These are phyloP conservation scores for Sporothrix inflata DNA, from an alignment of 2,329 filamentous ascomycete genomes.

Conservation along the genomic window DNA sequence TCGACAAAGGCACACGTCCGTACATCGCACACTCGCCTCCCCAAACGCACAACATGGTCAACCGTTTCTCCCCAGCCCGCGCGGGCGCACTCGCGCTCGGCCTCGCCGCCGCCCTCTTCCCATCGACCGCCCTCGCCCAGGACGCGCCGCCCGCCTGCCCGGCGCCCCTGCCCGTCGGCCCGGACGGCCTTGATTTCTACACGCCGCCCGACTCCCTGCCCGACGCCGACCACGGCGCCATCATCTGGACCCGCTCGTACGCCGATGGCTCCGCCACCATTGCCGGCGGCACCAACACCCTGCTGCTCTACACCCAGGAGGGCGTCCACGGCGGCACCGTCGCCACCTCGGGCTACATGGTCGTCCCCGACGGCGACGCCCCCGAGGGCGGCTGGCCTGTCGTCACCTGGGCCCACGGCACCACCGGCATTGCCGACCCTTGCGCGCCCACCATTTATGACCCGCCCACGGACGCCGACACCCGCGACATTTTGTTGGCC, in stretches of 20 bases:
- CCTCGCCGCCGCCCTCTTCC: constrained; percentile 12
- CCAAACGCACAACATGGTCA: not conserved
- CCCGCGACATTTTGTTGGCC: not conserved
- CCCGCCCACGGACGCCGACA: not conserved
- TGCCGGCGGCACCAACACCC: not conserved
- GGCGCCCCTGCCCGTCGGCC: constrained; percentile 12
- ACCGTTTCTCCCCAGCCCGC: not conserved
- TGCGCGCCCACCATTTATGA: constrained; percentile 7
- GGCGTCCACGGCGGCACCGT: constrained; percentile 4
- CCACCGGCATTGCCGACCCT: constrained; percentile 17
- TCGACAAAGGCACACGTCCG: not conserved
- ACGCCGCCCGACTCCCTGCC: constrained; percentile 15
- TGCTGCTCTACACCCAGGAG: constrained; percentile 18
- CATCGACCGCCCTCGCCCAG: not conserved
- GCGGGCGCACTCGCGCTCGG: not conserved
- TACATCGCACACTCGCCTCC: not conserved
- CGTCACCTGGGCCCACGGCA: constrained; percentile 17
- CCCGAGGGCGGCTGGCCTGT: constrained; percentile 15
- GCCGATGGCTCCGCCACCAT: not conserved
- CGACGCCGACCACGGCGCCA: not conserved
- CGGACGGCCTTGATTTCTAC: constrained; percentile 1
- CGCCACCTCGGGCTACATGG: constrained; percentile 10
- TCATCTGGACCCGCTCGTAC: constrained; percentile 3
- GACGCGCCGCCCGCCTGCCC: constrained; percentile 2
- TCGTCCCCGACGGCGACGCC: constrained; percentile 2